These are phyloP conservation scores for Monascus purpureus DNA, from an alignment of 495 filamentous ascomycete genomes.

Conservation along the genomic window DNA sequence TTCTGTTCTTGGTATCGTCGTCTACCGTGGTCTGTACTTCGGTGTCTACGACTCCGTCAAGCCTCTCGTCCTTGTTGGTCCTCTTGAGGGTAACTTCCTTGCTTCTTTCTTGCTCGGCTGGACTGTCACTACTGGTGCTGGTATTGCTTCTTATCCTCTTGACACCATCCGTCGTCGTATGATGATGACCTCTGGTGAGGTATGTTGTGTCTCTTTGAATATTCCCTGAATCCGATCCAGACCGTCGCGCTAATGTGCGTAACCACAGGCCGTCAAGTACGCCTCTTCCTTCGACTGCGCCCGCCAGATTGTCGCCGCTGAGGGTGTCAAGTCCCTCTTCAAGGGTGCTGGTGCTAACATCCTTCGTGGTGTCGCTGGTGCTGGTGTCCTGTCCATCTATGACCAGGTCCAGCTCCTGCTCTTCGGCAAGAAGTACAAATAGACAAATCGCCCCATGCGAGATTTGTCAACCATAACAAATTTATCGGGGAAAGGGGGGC, in stretches of 20 bases:
- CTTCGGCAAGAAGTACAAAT: conserved; percentile 99
- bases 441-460: conserved; percentile 19
- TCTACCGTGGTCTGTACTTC: conserved; percentile 99
- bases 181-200: conserved; percentile 96
- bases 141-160: conserved; percentile 99
- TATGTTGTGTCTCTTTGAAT: conserved; percentile 21
- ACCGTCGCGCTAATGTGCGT: too few relatives aligned
- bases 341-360: conserved; percentile 99
- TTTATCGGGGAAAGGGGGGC: conserved; percentile 25
- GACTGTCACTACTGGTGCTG: conserved; percentile 98
- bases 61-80: conserved; percentile 85
- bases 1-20: conserved; percentile 94
- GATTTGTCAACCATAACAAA: conserved; percentile 11
- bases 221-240: too few relatives aligned
- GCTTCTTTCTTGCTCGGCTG: conserved; percentile 98
- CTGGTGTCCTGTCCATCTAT: conserved; percentile 99
- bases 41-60: conserved; percentile 99
- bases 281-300: conserved; percentile 84
- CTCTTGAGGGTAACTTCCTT: conserved; percentile 94
- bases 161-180: conserved; percentile 99
- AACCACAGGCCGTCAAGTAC: conserved; percentile 91
- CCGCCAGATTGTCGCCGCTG: conserved; percentile 89
- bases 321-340: conserved; percentile 97
- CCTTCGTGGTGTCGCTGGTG: conserved; percentile 99
- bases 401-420: conserved; percentile 96